phyloP scores from a whole-genome alignment of 1,139 yeast species.

The Yamadazyma spencermartinsiae region DNA sequence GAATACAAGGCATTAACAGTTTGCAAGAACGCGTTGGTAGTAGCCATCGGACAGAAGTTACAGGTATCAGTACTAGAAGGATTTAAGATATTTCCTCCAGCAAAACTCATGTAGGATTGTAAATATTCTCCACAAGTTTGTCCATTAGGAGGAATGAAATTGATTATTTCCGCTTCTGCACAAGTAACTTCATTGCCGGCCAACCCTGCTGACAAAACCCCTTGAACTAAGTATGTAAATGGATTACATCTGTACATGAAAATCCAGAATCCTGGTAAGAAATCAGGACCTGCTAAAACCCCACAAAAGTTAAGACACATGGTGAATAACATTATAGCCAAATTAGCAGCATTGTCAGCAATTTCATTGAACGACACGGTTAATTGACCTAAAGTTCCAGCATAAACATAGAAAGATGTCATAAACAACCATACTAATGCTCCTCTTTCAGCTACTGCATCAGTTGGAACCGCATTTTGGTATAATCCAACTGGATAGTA shows the following conservation, averaged over 20 bases:
- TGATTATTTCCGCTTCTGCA: constrained; percentile 26
- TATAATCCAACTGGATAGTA: constrained; percentile 45
- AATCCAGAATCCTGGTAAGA: constrained; percentile 49
- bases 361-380: constrained; percentile 61
- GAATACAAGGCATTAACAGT: constrained; percentile 40
- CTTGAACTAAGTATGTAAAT: constrained; percentile 57
- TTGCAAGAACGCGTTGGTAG: constrained; percentile 54
- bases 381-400: constrained; percentile 66
- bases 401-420: constrained; percentile 57
- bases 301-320: constrained; percentile 79
- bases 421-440: constrained; percentile 64
- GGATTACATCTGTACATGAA: constrained; percentile 70
- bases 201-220: constrained; percentile 39
- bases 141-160: constrained; percentile 42
- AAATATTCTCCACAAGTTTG: constrained; percentile 57
- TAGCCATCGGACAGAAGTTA: constrained; percentile 47
- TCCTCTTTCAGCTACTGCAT: constrained; percentile 50
- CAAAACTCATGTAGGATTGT: constrained; percentile 39
- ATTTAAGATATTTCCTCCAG: constrained; percentile 54
- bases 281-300: constrained; percentile 65
- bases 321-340: constrained; percentile 57
- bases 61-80: constrained; percentile 46
- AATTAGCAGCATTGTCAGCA: constrained; percentile 73
- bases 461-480: constrained; percentile 31
- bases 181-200: constrained; percentile 29